Base-by-base conservation (phyloP, 345 rosid species). In the Lumnitzera racemosa region DNA sequence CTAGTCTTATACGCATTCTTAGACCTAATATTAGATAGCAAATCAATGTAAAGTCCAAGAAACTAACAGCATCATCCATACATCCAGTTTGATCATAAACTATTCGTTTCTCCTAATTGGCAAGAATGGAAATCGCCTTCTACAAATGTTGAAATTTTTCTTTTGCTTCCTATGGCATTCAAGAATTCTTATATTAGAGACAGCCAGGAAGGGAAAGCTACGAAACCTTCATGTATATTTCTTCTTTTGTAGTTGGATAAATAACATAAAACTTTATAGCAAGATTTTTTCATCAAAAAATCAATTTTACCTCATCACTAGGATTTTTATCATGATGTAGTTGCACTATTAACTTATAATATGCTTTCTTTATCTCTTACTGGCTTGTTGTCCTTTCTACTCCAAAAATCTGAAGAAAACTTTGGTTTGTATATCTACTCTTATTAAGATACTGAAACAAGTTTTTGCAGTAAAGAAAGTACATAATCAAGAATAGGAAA, bases 291-390 rank as follows among this genome's bases (percentile, higher is more conserved):
- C 41, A 5, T 29, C 15, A 20, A 11, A 29, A 15, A 52, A 16
- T 41, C 8, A 36, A 56, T 49, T 60, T 50, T 11, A 92, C 96
- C 90, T 83, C 88, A 67, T 94, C 92, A 31, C 81, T 95, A 12
- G 89, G 87, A 72, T 90, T 94, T 70, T 94, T 94, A 70, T 94
- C 99, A 25, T 95, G 99, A 58, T 90, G 99, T 54, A 94, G 88
- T 67, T 80, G 72, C 77, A 90, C 67, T 31, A 97, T 96, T 77
- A 90, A 62, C 74, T 84, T 94, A 67, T 92, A 69, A 63, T 89
- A 92, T 5, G 98, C 95, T 75, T 84, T 89, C 85, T 83, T 87
- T 61, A 92, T 92, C 63, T 89, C 95, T 17, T 92, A 90, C 46
- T 79, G 82, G 57, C 95, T 71, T 60, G 98, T 91, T 14, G 83